Base-by-base conservation (phyloP, 331 rosid genomes). In the Stylosanthes scabra region DNA sequence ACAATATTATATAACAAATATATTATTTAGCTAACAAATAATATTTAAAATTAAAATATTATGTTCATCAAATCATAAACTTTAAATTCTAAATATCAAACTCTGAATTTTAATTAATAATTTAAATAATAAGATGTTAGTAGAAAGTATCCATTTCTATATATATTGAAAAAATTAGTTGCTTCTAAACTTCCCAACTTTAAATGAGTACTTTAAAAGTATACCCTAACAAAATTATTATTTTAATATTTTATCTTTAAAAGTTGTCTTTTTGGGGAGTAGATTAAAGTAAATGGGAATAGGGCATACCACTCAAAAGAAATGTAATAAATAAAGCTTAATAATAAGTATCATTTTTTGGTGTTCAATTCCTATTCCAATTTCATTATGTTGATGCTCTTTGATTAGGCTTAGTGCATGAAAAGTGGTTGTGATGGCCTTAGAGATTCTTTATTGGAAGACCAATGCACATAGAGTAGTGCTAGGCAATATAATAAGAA, bases 291-390 rank as follows among this genome's bases (percentile, higher is more conserved):
- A 11, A 84, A 82, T 77, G 84, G 81, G 25, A 90, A 82, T 78
- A 85, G 85, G 83, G 41, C 83, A 74, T 87, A 82, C 85, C 83
- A 89, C 96, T 87, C 82, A 78, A 83, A 74, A 81, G 63, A 61
- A 5, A 34, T 34, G 39, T 34, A 20, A 52, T 83, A 54, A 45
- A 45, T 59, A 20, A 20, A 20, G 25, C 25, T 20, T 20, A 20
- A 20, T 20, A 20, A 20, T 63, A 67, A 70, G 54, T 66, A 14
- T 70, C 47, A 63, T 59, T 81, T 20, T 20, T 50, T 56, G 49
- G 8, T 66, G 60, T 59, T 20, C 25, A 20, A 20, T 20, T 73
- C 60, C 6, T 27, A 54, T 67, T 80, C 77, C 72, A 71, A 63
- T 45, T 13, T 52, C 28, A 15, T 60, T 56, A 51, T 73, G 9